Evolutionary conservation across 2,329 filamentous ascomycete genomes (phyloP).

Genomic region (Emergomyces africanus): DNA sequence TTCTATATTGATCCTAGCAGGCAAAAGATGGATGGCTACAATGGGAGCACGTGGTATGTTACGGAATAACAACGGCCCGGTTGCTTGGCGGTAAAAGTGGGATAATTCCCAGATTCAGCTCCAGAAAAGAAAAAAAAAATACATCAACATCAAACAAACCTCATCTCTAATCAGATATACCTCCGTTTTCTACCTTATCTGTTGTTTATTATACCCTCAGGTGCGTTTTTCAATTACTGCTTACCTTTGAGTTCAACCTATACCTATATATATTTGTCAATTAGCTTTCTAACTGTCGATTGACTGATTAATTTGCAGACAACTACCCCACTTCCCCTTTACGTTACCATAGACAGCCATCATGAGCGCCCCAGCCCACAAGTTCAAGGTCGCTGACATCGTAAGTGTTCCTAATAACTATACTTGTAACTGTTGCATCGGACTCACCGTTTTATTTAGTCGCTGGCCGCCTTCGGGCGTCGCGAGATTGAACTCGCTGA

Average conservation of each 20-base stretch:
- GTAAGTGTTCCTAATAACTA: slow-evolving; percentile 25
- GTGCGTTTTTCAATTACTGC: slow-evolving; percentile 3
- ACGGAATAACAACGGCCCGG: slow-evolving; percentile 1
- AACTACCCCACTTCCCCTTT: slow-evolving; percentile 5
- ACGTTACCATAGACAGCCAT: slow-evolving; percentile 21
- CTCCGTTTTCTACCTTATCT: background rate
- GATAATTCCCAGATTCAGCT: background rate
- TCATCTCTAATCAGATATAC: slow-evolving; percentile 3
- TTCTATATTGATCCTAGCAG: too few relatives aligned
- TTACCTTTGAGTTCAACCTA: slow-evolving; percentile 1
- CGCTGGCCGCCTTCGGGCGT: slow-evolving; percentile 94
- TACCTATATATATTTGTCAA: background rate
- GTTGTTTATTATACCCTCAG: slow-evolving; percentile 1
- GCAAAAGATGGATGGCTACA: too few relatives aligned
- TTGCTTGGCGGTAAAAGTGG: background rate
- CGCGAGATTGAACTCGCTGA: slow-evolving; percentile 98
- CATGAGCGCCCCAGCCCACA: slow-evolving; percentile 68
- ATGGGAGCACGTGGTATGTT: background rate
- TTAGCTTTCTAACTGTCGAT: background rate
- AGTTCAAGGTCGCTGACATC: slow-evolving; percentile 98
- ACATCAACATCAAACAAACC: background rate
- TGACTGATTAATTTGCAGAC: slow-evolving; percentile 9
- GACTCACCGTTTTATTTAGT: slow-evolving; percentile 26
- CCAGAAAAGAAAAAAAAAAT: too few relatives aligned
- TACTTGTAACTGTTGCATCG: slow-evolving; percentile 4